Conservation (phyloP, 495 filamentous ascomycete species). For the Hypoxylon perforatum region DNA sequence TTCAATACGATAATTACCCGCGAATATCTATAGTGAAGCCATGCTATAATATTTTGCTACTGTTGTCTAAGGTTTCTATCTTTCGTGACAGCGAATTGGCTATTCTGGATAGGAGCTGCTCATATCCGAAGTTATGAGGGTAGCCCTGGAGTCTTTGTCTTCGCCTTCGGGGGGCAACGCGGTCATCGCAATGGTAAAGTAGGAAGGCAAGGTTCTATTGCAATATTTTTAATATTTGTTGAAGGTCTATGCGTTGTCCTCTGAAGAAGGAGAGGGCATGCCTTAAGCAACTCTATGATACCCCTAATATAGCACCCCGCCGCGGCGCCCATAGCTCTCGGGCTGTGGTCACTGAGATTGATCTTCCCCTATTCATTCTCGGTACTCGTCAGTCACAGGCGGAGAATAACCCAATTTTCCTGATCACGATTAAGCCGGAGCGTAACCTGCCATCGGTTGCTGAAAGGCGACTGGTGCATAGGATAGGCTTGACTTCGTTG, state of each 20-base stretch:
- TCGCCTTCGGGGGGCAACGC: too few species aligned
- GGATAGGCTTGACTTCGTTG: conserved; percentile 93
- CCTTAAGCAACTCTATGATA: not conserved
- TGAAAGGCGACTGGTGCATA: conserved; percentile 83
- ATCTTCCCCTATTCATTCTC: conserved; percentile 56
- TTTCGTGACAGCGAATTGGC: not conserved
- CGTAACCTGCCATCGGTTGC: conserved; percentile 71
- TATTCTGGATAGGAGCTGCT: not conserved
- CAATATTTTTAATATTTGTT: not conserved
- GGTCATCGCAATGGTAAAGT: not conserved
- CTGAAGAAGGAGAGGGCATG: not conserved
- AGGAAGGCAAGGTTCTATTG: not conserved
- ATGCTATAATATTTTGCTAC: too few species aligned
- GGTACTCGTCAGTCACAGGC: conserved; percentile 57
- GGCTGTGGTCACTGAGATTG: conserved; percentile 61
- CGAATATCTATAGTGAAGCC: too few species aligned
- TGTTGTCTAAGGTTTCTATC: not conserved
- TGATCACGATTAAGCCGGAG: conserved; percentile 98
- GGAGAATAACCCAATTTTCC: conserved; percentile 51
- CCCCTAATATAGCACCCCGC: conserved; percentile 26
- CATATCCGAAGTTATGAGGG: too few species aligned
- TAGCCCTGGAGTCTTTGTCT: too few species aligned
- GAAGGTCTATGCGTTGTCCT: not conserved
- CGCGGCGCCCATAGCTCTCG: conserved; percentile 47
- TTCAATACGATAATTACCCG: too few species aligned